Evolutionary conservation across 768 basidiomycete genomes (phyloP).

Genomic region (Erythrobasidium yunnanense): DNA sequence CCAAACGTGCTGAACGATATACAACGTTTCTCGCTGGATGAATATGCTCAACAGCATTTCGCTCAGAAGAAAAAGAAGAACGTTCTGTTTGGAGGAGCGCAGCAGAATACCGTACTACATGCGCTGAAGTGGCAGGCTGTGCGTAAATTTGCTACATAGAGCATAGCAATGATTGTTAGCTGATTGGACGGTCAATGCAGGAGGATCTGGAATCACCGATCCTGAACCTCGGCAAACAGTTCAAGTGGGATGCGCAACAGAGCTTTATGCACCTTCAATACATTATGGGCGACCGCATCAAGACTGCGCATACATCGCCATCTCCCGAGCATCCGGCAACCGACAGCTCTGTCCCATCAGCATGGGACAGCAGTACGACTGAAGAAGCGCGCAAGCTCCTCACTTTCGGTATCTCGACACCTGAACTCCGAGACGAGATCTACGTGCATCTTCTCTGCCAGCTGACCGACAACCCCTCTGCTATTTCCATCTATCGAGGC

Average conservation of each 20-base stretch:
- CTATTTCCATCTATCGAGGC: conserved; percentile 19
- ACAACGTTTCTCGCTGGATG: not conserved
- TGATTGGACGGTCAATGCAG: not conserved
- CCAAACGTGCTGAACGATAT: not conserved
- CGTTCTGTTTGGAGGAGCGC: not conserved
- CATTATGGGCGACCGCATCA: conserved; percentile 11
- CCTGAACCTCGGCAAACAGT: conserved; percentile 4
- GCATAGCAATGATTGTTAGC: not conserved
- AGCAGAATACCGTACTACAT: not conserved
- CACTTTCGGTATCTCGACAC: not conserved
- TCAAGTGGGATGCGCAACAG: conserved; percentile 19
- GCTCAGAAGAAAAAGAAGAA: not conserved
- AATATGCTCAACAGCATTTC: conserved; percentile 10
- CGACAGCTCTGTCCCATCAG: conserved; percentile 3
- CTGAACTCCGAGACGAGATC: conserved; percentile 21
- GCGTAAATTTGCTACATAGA: not conserved
- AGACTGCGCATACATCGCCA: not conserved
- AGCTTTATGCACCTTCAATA: conserved; percentile 19
- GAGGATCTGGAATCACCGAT: conserved; percentile 10
- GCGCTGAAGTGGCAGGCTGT: not conserved
- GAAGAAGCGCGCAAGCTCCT: conserved; percentile 21
- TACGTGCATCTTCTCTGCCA: conserved; percentile 20
- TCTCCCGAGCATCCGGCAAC: conserved; percentile 7
- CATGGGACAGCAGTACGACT: conserved; percentile 7
- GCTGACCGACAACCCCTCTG: conserved; percentile 20